Percentiles rank a stretch among this genome's conserved stretches.
Evolutionary conservation across 495 filamentous ascomycete species (phyloP).

Genomic region (Astrothelium macrocarpum): DNA sequence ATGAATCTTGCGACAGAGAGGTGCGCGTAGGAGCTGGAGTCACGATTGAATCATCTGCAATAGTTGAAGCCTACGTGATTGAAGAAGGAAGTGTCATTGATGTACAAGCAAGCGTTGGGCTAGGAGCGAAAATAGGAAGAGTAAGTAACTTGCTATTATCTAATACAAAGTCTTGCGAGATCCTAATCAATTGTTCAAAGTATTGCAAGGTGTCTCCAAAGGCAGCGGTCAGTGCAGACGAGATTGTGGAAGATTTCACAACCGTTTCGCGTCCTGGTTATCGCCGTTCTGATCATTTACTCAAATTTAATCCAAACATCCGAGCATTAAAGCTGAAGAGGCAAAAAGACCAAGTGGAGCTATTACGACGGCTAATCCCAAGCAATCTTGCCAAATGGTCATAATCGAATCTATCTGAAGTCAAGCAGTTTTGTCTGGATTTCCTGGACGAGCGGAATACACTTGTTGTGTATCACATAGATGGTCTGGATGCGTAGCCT

Average conservation of each 20-base stretch:
- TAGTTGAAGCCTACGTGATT: constrained; percentile 52
- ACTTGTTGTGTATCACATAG: background rate
- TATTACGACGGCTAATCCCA: constrained; percentile 47
- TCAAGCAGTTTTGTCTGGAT: background rate
- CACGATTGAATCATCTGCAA: constrained; percentile 50
- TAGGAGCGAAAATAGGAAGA: constrained; percentile 54
- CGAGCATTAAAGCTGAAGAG: constrained; percentile 45
- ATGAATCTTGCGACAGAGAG: constrained; percentile 32
- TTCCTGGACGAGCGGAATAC: background rate
- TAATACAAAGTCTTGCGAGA: too few species aligned
- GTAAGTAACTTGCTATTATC: constrained; percentile 33
- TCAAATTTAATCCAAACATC: constrained; percentile 43
- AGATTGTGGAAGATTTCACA: constrained; percentile 52
- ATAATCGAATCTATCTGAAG: background rate
- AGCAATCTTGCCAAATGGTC: constrained; percentile 4
- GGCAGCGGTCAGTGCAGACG: constrained; percentile 43
- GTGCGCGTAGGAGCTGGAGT: constrained; percentile 49
- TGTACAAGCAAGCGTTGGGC: constrained; percentile 49
- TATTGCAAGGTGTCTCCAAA: constrained; percentile 47
- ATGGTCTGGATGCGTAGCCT: background rate
- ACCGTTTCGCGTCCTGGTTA: constrained; percentile 34
- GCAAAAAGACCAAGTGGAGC: constrained; percentile 52
- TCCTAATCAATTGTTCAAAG: too few species aligned
- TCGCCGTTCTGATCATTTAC: constrained; percentile 42
- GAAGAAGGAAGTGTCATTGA: constrained; percentile 56